A percentile compares a stretch with the other conserved stretches of the same genome.
phyloP scores from a whole-genome alignment of 331 rosid genomes.

The Quercus phellos region DNA sequence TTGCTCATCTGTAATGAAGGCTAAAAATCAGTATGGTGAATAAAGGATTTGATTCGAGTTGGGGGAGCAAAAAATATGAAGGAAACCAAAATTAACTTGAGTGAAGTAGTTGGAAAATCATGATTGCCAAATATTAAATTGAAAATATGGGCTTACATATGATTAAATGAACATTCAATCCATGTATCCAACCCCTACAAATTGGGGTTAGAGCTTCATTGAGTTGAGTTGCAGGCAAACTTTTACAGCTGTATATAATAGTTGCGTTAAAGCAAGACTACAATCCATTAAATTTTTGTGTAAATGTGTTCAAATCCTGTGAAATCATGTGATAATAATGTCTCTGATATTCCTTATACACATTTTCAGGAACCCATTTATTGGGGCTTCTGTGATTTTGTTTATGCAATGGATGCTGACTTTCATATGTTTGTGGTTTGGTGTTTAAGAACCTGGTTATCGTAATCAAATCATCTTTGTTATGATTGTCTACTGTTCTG shows the following conservation, averaged over 20 bases:
- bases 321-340: neutral
- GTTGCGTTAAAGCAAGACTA: neutral
- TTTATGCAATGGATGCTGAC: neutral
- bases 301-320: neutral
- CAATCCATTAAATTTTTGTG: neutral
- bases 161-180: neutral
- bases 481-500: neutral
- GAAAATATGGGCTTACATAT: neutral
- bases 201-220: slow-evolving; percentile 2
- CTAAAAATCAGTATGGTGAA: neutral
- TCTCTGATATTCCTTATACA: neutral
- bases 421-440: neutral
- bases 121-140: neutral
- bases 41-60: neutral
- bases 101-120: neutral
- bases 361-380: neutral
- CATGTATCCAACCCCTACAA: neutral
- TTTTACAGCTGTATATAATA: neutral
- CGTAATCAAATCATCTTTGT: neutral
- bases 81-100: neutral
- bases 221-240: slow-evolving; percentile 10
- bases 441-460: neutral
- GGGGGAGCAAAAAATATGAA: neutral
- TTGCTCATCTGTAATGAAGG: neutral
- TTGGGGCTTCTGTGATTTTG: neutral